phyloP scores from a whole-genome alignment of 495 filamentous ascomycete genomes.

The Xylaria sp. region DNA sequence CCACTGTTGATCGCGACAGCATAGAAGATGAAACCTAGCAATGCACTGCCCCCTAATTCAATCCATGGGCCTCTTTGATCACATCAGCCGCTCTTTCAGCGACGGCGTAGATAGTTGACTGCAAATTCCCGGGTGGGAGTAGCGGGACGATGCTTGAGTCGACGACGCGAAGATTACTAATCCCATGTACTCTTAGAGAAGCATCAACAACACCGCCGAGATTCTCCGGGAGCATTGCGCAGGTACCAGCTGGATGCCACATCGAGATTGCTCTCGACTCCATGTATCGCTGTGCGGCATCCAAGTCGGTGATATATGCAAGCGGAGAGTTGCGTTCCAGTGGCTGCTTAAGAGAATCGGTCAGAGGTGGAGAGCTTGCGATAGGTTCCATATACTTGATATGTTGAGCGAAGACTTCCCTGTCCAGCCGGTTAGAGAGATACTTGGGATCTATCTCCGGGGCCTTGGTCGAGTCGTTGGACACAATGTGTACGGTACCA shows the following conservation, averaged over 20 bases:
- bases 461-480: slow-evolving; percentile 40
- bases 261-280: slow-evolving; percentile 19
- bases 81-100: slow-evolving; percentile 39
- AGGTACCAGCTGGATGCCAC: slow-evolving; percentile 37
- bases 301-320: slow-evolving; percentile 5
- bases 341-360: slow-evolving; percentile 15
- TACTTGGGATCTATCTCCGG: slow-evolving; percentile 63
- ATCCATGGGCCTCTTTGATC: slow-evolving; percentile 20
- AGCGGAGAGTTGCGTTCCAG: slow-evolving; percentile 11
- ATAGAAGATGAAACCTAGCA: no score
- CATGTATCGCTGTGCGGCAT: slow-evolving; percentile 22
- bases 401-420: slow-evolving; percentile 53
- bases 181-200: slow-evolving; percentile 33
- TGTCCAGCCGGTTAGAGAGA: slow-evolving; percentile 59
- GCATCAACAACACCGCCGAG: slow-evolving; percentile 36
- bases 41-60: not conserved
- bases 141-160: slow-evolving; percentile 45
- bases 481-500: slow-evolving; percentile 63
- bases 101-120: slow-evolving; percentile 48
- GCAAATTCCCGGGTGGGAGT: slow-evolving; percentile 40
- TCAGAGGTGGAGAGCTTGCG: slow-evolving; percentile 19
- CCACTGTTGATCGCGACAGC: no score
- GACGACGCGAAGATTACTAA: slow-evolving; percentile 42
- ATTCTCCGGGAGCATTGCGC: slow-evolving; percentile 35
- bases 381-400: slow-evolving; percentile 23